Base-by-base conservation (phyloP, 75 land plant genomes). In the Pinus tabuliformis region DNA sequence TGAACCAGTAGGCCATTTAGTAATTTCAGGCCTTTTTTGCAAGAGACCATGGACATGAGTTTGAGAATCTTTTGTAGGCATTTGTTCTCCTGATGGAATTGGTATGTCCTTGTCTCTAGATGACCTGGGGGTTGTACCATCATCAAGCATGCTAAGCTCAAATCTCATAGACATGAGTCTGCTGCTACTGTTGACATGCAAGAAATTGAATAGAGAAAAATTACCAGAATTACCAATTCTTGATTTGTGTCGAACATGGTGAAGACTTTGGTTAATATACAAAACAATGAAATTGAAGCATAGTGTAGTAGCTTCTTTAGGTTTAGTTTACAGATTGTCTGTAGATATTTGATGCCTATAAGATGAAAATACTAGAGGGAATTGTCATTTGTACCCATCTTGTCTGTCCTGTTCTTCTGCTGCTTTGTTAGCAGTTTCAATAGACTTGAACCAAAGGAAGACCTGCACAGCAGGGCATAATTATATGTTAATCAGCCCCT, bases 391-490 rank as follows among this genome's bases (percentile, higher is more conserved):
- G 73, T 73, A 96, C 1, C 99, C 99, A 78, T 97, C 99, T 79
- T 85, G 88, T 74, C 72, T 83, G 70, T 97, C 99, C 73, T 92
- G 98, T 58, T 94, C 97, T 73, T 89, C 90, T 73, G 99, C 93
- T 62, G 89, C 99, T 81, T 92, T 92, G 81, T 97, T 97, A 56
- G 99, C 99, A 68, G 78, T 75, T 77, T 88, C 74, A 63, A 95
- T 96, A 61, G 99, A 89, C 83, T 90, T 94, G 80, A 80, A 92
- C 90, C 90, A 95, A 61, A 97, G 77, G 80, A 92, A 95, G 20
- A 83, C 98, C 99, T 96, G 88, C 58, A 82, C 8, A 45, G 3
- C 18, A 30, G 12, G 12, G 24, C n/a, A 68, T 22, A 52, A 75
- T 22, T 37, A 49, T 16, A n/a, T 26, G 56, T n/a, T 39, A 52